Evolutionary conservation across 2,329 filamentous ascomycete genomes (phyloP), one percentile per base, ranked within the genome.

Genomic region (Aspergillus sp.): DNA sequence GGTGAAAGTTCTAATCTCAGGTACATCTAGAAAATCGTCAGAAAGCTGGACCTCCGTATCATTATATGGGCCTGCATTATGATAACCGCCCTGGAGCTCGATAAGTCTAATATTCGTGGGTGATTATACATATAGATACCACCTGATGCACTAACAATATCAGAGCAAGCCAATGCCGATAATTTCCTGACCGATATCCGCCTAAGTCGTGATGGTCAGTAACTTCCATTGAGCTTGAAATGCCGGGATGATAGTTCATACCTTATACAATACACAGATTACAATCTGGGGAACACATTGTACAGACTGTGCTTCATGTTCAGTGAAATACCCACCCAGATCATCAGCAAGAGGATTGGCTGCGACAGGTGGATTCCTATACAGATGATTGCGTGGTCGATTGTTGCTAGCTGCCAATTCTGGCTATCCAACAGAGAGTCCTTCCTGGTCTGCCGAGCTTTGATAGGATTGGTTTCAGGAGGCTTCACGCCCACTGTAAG

Each of bases 81-180:
- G 82, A 86, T 87, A 70, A 84, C 86, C 55, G 84, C 82, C 0
- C 72, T 87, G 8, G 83, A 87, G 68, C 75, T 87, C 3, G 85
- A 87, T 69, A 78, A 85, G 36, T 83, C 83, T 27, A 88, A 88
- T 64, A 54, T 64, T 25, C 63, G 63, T 64, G 55, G 6, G 60
- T 86, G 0, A 13, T 15, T 36, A 73, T 86, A 48, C 11, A 32
- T 41, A 50, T 3, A 8, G 82, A 86, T 67, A 71, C 86, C 15
- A 82, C 85, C 68, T 17, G 6, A 48, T 58, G 25, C 51, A 55
- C 58, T 67, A 38, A 62, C 60, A 38, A 32, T 48, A 39, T 27
- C 23, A 62, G 59, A 53, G 58, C 84, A 84, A 66, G 85, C 84
- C 3, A 73, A 85, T 42, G 83, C 83, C 3, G 85, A 88, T 66